Conservation (phyloP, 2,329 filamentous ascomycete species). For the Fusarium chuoi region DNA sequence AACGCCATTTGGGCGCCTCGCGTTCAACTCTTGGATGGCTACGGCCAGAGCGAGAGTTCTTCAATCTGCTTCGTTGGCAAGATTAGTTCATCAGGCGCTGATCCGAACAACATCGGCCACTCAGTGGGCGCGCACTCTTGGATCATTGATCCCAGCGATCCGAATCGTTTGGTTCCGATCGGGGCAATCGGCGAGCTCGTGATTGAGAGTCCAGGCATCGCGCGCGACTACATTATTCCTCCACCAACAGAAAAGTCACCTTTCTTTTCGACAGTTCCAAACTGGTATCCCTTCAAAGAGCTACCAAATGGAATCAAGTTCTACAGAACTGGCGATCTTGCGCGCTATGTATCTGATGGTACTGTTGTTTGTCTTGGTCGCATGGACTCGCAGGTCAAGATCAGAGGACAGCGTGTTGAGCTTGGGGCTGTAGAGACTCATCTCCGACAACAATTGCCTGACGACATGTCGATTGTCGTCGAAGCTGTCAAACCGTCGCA, state of each 20-base stretch:
- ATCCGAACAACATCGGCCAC: constrained; percentile 21
- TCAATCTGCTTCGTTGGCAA: constrained; percentile 5
- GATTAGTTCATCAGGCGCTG: background rate
- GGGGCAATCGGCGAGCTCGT: constrained; percentile 35
- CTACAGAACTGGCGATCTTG: constrained; percentile 62
- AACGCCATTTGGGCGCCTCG: background rate
- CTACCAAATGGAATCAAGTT: constrained; percentile 15
- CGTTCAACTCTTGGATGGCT: constrained; percentile 51
- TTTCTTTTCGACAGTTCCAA: background rate
- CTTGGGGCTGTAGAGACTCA: constrained; percentile 17
- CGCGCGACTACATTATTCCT: constrained; percentile 25
- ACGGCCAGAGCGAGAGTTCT: constrained; percentile 47
- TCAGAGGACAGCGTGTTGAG: constrained; percentile 66
- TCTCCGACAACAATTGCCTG: background rate
- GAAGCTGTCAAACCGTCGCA: background rate
- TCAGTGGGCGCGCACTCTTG: constrained; percentile 16
- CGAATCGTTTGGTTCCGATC: background rate
- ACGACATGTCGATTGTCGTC: background rate
- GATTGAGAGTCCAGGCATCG: constrained; percentile 35
- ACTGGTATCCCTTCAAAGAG: background rate
- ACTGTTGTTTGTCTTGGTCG: constrained; percentile 59
- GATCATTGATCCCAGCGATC: constrained; percentile 22
- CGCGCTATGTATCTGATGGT: constrained; percentile 53
- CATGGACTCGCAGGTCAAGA: constrained; percentile 67
- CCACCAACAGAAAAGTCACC: background rate